These are phyloP conservation scores for Carex pumila DNA, from an alignment of 176 grass and related monocot species.

Conservation along the genomic window DNA sequence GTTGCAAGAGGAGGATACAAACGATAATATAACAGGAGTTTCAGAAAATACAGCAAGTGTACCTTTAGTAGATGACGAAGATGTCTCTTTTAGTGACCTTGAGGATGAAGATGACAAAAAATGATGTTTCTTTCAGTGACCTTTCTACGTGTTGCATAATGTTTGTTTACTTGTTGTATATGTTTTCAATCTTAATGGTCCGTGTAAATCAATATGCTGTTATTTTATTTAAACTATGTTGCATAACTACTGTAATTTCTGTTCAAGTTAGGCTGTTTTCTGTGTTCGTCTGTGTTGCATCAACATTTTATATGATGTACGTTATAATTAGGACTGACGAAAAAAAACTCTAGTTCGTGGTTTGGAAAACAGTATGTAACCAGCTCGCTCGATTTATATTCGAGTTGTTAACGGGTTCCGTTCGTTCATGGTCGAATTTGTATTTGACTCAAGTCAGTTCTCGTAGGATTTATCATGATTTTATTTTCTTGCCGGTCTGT, in stretches of 20 bases:
- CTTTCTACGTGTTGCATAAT: conserved; percentile 10
- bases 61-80: conserved; percentile 55
- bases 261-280: neutral
- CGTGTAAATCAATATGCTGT: conserved; percentile 14
- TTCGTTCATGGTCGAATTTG: no score
- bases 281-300: neutral
- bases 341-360: no score
- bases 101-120: conserved; percentile 58
- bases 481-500: no score
- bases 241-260: neutral
- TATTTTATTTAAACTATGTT: neutral
- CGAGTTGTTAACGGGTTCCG: no score
- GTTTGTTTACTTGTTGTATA: neutral
- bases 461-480: no score
- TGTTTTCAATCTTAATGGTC: conserved; percentile 7
- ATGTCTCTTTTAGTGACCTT: conserved; percentile 84
- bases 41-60: conserved; percentile 21
- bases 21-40: conserved; percentile 12
- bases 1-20: conserved; percentile 67
- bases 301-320: neutral
- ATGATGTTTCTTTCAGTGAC: conserved; percentile 73
- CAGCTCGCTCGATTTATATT: no score
- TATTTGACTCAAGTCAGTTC: no score
- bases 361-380: no score
- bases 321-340: neutral